phyloP scores from a whole-genome alignment of 2,329 filamentous ascomycete genomes.

The Hortaea werneckii region DNA sequence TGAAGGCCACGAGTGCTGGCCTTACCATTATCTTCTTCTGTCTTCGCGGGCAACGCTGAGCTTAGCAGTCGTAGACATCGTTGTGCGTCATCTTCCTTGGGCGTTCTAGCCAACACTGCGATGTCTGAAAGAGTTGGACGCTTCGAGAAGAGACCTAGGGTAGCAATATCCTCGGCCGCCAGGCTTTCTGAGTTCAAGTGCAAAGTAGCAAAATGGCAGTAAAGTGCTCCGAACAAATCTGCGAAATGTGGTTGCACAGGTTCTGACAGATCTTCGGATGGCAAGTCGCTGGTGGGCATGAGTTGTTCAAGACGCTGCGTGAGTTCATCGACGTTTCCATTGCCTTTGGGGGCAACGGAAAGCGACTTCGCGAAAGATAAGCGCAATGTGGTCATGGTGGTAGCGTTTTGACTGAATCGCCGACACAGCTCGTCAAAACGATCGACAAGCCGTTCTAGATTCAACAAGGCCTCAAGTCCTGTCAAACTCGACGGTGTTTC shows the following conservation, averaged over 20 bases:
- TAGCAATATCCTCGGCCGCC: slow-evolving; percentile 2
- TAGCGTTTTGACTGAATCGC: not conserved
- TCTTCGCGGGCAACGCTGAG: not conserved
- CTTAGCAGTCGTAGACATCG: not conserved
- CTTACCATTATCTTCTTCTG: not conserved
- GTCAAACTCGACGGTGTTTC: slow-evolving; percentile 32
- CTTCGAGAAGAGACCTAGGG: slow-evolving; percentile 8
- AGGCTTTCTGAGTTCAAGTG: not conserved
- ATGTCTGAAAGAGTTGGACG: not conserved
- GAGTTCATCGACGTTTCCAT: slow-evolving; percentile 10
- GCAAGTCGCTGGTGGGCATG: slow-evolving; percentile 4
- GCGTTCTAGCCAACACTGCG: not conserved
- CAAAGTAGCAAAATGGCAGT: slow-evolving; percentile 22
- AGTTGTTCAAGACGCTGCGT: slow-evolving; percentile 8
- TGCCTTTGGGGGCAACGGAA: slow-evolving; percentile 5
- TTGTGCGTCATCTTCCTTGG: not conserved
- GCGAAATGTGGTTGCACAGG: slow-evolving; percentile 1
- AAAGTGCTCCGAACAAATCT: slow-evolving; percentile 37
- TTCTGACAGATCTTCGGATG: not conserved
- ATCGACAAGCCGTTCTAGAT: slow-evolving; percentile 36
- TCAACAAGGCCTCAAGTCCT: slow-evolving; percentile 30
- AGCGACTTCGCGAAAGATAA: slow-evolving; percentile 16
- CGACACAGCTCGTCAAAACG: slow-evolving; percentile 30
- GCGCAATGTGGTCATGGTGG: slow-evolving; percentile 6
- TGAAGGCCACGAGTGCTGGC: not conserved